Evolutionary conservation across 2,329 filamentous ascomycete species (phyloP).

Genomic region (Penicillium sp.): DNA sequence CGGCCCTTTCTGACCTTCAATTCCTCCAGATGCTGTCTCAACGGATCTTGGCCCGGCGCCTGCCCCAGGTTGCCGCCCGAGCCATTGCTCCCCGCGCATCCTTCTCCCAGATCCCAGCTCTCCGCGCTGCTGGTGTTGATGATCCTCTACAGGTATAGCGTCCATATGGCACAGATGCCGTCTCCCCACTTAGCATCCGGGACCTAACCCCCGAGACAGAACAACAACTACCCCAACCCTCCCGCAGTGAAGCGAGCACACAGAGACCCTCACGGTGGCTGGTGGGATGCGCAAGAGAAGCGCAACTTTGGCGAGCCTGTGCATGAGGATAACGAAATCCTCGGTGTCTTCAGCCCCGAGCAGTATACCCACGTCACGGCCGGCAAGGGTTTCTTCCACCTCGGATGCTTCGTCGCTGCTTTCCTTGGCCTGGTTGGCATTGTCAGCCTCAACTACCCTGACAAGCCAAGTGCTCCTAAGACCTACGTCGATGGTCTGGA

Average conservation of each 20-base stretch:
- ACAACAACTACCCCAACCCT: constrained; percentile 50
- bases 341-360: constrained; percentile 85
- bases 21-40: constrained; percentile 45
- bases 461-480: constrained; percentile 65
- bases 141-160: constrained; percentile 45
- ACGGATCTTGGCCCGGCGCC: constrained; percentile 44
- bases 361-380: constrained; percentile 83
- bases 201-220: constrained; percentile 33
- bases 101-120: constrained; percentile 42
- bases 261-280: constrained; percentile 87
- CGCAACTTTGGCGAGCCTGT: constrained; percentile 95
- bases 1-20: constrained; percentile 21
- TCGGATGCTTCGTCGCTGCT: constrained; percentile 64
- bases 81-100: constrained; percentile 39
- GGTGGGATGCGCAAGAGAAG: constrained; percentile 97
- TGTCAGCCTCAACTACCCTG: constrained; percentile 69
- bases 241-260: constrained; percentile 76
- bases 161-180: neutral
- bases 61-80: constrained; percentile 41
- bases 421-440: constrained; percentile 65
- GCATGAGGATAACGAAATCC: constrained; percentile 92
- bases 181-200: constrained; percentile 9
- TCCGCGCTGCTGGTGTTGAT: constrained; percentile 40
- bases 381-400: constrained; percentile 65
- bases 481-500: constrained; percentile 69